Evolutionary conservation across 495 filamentous ascomycete genomes (phyloP), one percentile per base, ranked within the genome.

Genomic region (Xylaria intraflava): DNA sequence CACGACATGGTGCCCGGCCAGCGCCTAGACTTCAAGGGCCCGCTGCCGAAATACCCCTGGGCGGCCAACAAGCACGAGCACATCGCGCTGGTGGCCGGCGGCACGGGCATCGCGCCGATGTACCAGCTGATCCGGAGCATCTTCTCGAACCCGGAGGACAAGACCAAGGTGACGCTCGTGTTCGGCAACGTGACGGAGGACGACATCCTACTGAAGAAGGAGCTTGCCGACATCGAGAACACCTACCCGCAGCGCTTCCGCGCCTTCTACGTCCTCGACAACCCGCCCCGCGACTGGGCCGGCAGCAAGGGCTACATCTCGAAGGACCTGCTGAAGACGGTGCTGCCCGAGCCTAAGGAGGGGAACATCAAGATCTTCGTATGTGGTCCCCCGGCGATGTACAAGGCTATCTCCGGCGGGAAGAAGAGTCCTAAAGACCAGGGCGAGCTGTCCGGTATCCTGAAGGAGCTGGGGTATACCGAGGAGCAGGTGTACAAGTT

Each of bases 401-500:
- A 96, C 79, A 93, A 95, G 70, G 85, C 90, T 35, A 83, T 98
- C 56, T 90, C 86, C 46, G 93, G 93, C 39, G 71, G 65, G 60
- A 98, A 97, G 85, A 85, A 85, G 69, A 89, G 84, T 65, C 92
- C 92, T 9, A 73, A 78, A 55, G 91, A 98, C 65, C 93, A 98
- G 73, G 93, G 93, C 41, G 93, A 97, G 78, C 73, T 98, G 35
- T 72, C 72, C 5, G 93, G 93, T 51, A 68, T 83, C 59, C 72
- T 98, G 62, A 87, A 90, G 79, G 90, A 97, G 67, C 71, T 98
- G 46, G 93, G 93, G 16, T 98, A 96, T 75, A 78, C 63, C 51
- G 78, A 88, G 73, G 93, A 96, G 41, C 94, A 98, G 77, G 94
- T 98, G 23, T 97, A 87, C 77, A 98, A 98, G 79, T 98, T 98